Percentiles rank a stretch among this genome's conserved stretches.
These are phyloP conservation scores for Podila clonocystis DNA, from an alignment of 192 early-diverging fungal species.

Conservation along the genomic window DNA sequence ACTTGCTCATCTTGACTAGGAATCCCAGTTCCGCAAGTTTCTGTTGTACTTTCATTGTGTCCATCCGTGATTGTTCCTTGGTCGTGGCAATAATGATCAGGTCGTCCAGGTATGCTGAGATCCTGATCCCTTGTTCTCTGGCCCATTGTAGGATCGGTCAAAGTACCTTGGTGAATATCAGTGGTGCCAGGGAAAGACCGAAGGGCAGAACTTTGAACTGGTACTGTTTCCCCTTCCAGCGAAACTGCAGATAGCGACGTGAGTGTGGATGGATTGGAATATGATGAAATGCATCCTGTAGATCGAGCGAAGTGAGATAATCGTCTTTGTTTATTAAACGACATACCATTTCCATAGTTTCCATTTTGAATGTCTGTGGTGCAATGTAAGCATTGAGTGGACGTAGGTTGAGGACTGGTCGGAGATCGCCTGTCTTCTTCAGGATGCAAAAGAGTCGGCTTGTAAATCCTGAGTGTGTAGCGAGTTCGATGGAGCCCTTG, in stretches of 20 bases:
- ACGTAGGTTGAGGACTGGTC: constrained; percentile 39
- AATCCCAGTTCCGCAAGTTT: constrained; percentile 18
- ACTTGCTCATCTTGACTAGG: constrained; percentile 25
- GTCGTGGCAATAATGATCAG: constrained; percentile 11
- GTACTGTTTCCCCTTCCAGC: constrained; percentile 14
- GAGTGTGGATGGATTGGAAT: constrained; percentile 10
- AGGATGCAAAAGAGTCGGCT: constrained; percentile 35
- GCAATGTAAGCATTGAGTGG: constrained; percentile 21
- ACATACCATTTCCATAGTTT: constrained; percentile 9
- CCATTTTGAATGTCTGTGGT: constrained; percentile 13
- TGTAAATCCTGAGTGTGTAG: constrained; percentile 25
- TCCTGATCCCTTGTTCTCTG: constrained; percentile 14
- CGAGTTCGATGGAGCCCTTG: constrained; percentile 36
- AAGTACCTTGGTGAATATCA: constrained; percentile 10
- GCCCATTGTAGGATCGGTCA: background rate
- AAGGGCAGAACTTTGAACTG: constrained; percentile 35
- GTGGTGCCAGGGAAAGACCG: constrained; percentile 19
- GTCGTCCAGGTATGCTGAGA: constrained; percentile 45
- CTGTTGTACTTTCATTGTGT: background rate
- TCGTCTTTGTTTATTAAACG: constrained; percentile 12
- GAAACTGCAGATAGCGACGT: constrained; percentile 26
- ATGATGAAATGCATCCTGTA: constrained; percentile 45
- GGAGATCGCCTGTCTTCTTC: constrained; percentile 34
- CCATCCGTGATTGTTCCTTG: background rate
- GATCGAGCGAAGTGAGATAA: constrained; percentile 23